phyloP scores from a whole-genome alignment of 768 basidiomycete genomes.

The Podaxis sp. region DNA sequence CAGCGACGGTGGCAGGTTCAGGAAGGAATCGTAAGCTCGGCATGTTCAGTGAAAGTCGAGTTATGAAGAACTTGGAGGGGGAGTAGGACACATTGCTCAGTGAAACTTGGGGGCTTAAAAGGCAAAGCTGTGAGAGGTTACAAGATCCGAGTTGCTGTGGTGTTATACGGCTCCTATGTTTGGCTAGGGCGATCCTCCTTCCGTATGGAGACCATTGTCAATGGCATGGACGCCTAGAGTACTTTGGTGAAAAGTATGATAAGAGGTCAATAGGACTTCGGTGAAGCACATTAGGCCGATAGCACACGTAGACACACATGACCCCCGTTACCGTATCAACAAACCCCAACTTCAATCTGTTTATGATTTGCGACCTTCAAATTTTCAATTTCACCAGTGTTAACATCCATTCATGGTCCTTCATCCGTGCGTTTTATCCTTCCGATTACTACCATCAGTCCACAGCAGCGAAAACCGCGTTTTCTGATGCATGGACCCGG shows the following conservation, averaged over 20 bases:
- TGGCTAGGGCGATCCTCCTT: background rate
- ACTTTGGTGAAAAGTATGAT: background rate
- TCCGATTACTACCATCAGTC: background rate
- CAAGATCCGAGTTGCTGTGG: conserved; percentile 2
- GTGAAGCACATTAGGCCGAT: background rate
- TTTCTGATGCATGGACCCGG: background rate
- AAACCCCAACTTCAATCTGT: background rate
- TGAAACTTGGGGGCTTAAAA: background rate
- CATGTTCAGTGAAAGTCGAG: conserved; percentile 13
- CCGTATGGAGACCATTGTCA: background rate
- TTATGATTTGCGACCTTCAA: background rate
- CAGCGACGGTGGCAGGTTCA: conserved; percentile 74
- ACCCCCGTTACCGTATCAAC: background rate
- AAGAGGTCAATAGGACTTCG: background rate
- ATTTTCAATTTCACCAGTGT: background rate
- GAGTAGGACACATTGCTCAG: background rate
- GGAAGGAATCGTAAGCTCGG: conserved; percentile 40
- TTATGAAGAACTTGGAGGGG: conserved; percentile 14
- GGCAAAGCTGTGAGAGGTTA: background rate
- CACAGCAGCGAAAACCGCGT: background rate
- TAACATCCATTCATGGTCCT: background rate
- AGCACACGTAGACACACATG: background rate
- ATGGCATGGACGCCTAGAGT: background rate
- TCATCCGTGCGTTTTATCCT: background rate
- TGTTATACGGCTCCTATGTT: background rate